Conservation (phyloP, 1,284 basidiomycete genomes). For the Boletellus sp. region DNA sequence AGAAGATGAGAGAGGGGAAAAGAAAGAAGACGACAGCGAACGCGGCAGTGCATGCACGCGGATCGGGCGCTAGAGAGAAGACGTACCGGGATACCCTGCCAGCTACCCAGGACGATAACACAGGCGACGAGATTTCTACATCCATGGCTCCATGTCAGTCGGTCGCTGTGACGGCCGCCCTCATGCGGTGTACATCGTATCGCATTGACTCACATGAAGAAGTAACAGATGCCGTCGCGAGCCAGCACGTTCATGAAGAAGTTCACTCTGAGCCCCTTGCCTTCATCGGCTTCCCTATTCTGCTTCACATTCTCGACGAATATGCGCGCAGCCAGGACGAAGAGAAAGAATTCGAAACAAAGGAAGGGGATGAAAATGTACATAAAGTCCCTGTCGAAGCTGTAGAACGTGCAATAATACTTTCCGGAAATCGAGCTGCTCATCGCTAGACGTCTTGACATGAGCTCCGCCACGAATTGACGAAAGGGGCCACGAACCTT, state of each 20-base stretch:
- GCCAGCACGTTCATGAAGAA: constrained; percentile 26
- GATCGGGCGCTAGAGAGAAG: background rate
- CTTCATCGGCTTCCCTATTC: background rate
- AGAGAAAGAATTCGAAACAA: constrained; percentile 27
- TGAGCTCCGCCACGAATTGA: background rate
- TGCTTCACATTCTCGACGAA: constrained; percentile 15
- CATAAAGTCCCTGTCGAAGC: constrained; percentile 21
- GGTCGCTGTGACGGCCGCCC: background rate
- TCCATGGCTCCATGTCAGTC: background rate
- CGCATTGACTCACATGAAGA: constrained; percentile 26
- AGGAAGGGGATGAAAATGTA: constrained; percentile 32
- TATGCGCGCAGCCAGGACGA: constrained; percentile 19
- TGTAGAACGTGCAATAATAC: constrained; percentile 21
- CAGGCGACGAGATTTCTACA: constrained; percentile 26
- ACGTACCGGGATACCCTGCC: constrained; percentile 28
- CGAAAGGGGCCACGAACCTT: constrained; percentile 13
- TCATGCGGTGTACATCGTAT: background rate
- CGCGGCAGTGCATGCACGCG: background rate
- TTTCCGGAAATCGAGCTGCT: background rate
- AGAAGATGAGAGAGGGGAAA: background rate
- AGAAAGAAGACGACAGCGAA: background rate
- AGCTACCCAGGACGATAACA: constrained; percentile 26
- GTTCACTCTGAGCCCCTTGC: constrained; percentile 8
- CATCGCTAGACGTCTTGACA: constrained; percentile 1
- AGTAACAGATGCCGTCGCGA: constrained; percentile 32